Evolutionary conservation across 805 yeast species (phyloP).

Genomic region (Lipomyces kockii): DNA sequence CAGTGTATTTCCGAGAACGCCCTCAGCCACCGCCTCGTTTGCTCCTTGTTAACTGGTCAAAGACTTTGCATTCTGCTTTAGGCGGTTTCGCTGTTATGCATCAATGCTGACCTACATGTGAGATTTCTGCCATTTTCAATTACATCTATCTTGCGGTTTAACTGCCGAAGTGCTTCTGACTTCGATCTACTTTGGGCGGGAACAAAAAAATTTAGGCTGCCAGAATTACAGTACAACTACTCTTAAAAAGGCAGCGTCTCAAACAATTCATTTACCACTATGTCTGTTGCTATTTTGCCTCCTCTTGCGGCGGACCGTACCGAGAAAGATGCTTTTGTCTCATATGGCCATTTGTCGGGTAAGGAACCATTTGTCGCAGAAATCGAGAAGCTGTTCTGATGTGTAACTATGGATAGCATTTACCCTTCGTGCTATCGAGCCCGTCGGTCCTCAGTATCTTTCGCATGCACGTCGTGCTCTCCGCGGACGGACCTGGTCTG

Average conservation of each 20-base stretch:
- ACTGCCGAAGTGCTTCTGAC: too few relatives aligned
- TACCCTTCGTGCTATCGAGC: slow-evolving; percentile 75
- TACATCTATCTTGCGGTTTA: too few relatives aligned
- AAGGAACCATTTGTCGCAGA: not conserved
- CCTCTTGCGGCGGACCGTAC: slow-evolving; percentile 18
- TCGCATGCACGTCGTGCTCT: slow-evolving; percentile 96
- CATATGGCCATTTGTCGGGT: slow-evolving; percentile 21
- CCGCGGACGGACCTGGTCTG: slow-evolving; percentile 98
- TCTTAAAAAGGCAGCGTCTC: not conserved
- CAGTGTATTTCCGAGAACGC: not conserved
- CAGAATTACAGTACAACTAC: not conserved
- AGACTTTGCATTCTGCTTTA: not conserved
- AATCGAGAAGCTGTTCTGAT: not conserved
- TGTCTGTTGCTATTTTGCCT: slow-evolving; percentile 21
- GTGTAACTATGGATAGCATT: slow-evolving; percentile 34
- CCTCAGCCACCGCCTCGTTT: too few relatives aligned
- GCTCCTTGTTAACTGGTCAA: not conserved
- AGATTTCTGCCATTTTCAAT: too few relatives aligned
- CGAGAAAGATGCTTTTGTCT: slow-evolving; percentile 16
- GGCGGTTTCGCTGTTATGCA: not conserved
- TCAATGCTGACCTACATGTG: not conserved
- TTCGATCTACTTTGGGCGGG: too few relatives aligned
- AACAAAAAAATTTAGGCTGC: not conserved
- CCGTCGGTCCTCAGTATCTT: slow-evolving; percentile 92
- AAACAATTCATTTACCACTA: not conserved